Base-by-base conservation (phyloP, 169 alveolate genomes). In the Plasmodium billcollinsi region DNA sequence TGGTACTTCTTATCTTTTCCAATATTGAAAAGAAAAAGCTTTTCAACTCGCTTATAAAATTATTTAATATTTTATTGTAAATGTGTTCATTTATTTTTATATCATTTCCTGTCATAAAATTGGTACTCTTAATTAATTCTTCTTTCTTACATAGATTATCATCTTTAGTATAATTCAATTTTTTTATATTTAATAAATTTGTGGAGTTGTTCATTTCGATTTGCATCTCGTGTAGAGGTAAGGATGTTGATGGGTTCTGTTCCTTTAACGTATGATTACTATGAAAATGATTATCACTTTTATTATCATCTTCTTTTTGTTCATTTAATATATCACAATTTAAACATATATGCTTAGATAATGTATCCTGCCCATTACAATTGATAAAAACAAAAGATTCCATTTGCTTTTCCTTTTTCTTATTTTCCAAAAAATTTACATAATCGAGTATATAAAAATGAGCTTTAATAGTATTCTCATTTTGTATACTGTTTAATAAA, bases 11-110 rank as follows among this genome's bases (percentile, higher is more conserved):
- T 6, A 78, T 43, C 54, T 78, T 78, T 0, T 73, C 66, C 24
- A 78, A 50, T 1, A 78, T 18, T 0, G 89, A 78, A 21, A 78
- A 50, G 29, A 78, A 78, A 24, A 78, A 78, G 12, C 78, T 33
- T 59, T 58, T 78, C 43, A 78, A 43, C 29, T 78, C 89, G 7
- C 56, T 52, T 12, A 78, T 29, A 45, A 78, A 78, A 52, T 65
- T 78, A 15, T 24, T 78, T 65, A 78, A 24, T 8, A 78, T 78
- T 66, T 26, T 63, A 18, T 63, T 78, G 54, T 49, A 78, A 8
- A 65, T 29, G 6, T 12, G 20, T 33, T 78, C 89, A 21, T 65
- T 78, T 59, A 63, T 78, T 66, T 78, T 65, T 20, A 58, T 66
- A 29, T 26, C 18, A 6, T 47, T 43, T 1, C 1, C 59, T 26